Evolutionary conservation across 257 asterid genomes (phyloP).

Genomic region (Solanum paucissectum): DNA sequence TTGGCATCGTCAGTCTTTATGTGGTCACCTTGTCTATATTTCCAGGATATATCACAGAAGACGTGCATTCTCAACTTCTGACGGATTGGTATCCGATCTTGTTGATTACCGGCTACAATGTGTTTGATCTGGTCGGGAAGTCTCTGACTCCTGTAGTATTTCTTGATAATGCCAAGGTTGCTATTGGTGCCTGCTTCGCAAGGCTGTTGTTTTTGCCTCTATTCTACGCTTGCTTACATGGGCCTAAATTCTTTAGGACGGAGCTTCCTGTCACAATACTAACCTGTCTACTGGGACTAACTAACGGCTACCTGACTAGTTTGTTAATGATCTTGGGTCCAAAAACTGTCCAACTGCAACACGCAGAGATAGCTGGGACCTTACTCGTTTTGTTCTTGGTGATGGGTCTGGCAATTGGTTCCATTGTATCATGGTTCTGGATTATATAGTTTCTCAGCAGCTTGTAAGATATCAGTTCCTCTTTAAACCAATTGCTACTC

Average conservation of each 20-base stretch:
- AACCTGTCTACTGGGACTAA: constrained; percentile 80
- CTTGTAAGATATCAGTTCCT: not conserved
- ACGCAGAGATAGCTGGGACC: constrained; percentile 78
- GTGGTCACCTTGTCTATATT: constrained; percentile 78
- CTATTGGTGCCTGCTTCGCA: constrained; percentile 53
- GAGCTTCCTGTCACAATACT: constrained; percentile 71
- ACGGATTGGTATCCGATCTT: constrained; percentile 86
- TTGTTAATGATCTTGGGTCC: constrained; percentile 73
- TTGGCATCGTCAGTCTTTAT: constrained; percentile 40
- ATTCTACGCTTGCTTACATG: constrained; percentile 81
- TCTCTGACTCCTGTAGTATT: constrained; percentile 47
- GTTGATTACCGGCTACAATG: constrained; percentile 59
- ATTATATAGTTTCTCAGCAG: constrained; percentile 28
- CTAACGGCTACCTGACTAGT: constrained; percentile 74
- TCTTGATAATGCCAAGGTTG: constrained; percentile 49
- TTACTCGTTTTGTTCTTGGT: constrained; percentile 59
- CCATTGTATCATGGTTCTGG: constrained; percentile 89
- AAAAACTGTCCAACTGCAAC: constrained; percentile 59
- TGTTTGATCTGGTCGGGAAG: constrained; percentile 80
- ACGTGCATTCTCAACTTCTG: constrained; percentile 62
- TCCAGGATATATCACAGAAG: constrained; percentile 90
- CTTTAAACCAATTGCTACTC: not conserved
- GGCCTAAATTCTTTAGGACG: constrained; percentile 57
- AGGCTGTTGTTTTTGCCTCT: constrained; percentile 78
- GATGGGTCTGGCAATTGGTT: constrained; percentile 63